Percentiles rank a stretch among this genome's conserved stretches.
phyloP scores from a whole-genome alignment of 805 yeast genomes.

The Kodamaea kaohsiungensis region DNA sequence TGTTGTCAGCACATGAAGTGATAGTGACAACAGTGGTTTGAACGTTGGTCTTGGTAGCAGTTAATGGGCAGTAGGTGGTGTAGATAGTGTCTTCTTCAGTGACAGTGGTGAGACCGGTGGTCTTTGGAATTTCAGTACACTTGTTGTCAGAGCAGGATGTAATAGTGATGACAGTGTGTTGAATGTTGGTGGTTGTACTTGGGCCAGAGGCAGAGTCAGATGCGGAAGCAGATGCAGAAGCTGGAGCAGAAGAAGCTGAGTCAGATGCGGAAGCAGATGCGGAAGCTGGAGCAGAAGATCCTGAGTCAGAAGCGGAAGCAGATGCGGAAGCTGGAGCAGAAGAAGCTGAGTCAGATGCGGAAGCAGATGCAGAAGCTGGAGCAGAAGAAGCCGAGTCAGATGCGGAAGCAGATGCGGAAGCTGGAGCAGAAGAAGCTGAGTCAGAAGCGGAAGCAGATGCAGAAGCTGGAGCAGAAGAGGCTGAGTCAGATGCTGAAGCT shows the following conservation, averaged over 20 bases:
- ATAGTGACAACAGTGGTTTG: conserved; percentile 33
- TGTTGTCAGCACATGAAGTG: conserved; percentile 35
- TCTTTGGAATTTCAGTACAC: conserved; percentile 19
- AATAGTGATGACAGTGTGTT: conserved; percentile 24
- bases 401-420: conserved; percentile 35
- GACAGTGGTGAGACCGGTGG: conserved; percentile 16
- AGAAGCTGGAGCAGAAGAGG: conserved; percentile 5
- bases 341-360: conserved; percentile 22
- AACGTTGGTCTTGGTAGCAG: conserved; percentile 14
- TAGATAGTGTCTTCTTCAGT: conserved; percentile 21
- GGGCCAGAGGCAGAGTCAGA: conserved; percentile 19
- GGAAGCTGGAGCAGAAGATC: conserved; percentile 24
- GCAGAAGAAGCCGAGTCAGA: conserved; percentile 21
- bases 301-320: conserved; percentile 26
- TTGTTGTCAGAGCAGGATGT: conserved; percentile 30
- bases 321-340: conserved; percentile 28
- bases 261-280: conserved; percentile 33
- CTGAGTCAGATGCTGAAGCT: conserved; percentile 2
- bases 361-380: conserved; percentile 40
- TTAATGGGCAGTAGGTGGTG: conserved; percentile 27
- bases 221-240: conserved; percentile 16
- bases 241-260: conserved; percentile 30
- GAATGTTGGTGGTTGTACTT: conserved; percentile 14
- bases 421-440: background rate
- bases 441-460: background rate